Percentiles rank a stretch among this genome's conserved stretches.
phyloP scores from a whole-genome alignment of 805 yeast species.

The Dipodascopsis uninucleata region DNA sequence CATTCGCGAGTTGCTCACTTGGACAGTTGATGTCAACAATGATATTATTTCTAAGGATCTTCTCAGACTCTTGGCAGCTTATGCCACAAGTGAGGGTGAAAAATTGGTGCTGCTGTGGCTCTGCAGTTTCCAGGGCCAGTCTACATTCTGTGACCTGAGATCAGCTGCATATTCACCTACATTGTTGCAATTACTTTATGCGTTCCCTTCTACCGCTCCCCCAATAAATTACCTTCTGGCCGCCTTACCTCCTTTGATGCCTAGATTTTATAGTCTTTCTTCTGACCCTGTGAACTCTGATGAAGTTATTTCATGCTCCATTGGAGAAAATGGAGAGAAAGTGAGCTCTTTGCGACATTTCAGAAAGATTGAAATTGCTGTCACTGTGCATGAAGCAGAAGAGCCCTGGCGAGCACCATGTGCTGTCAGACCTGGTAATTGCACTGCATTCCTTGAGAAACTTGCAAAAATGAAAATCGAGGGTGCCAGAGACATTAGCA shows the following conservation, averaged over 20 bases:
- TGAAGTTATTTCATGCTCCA: slow-evolving; percentile 32
- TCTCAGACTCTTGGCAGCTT: slow-evolving; percentile 28
- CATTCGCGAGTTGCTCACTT: slow-evolving; percentile 28
- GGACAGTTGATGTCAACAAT: slow-evolving; percentile 31
- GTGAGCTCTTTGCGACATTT: not conserved
- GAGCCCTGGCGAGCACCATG: slow-evolving; percentile 26
- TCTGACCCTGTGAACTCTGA: slow-evolving; percentile 44
- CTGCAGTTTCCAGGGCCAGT: slow-evolving; percentile 28
- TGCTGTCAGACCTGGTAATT: slow-evolving; percentile 25
- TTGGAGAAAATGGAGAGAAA: slow-evolving; percentile 4
- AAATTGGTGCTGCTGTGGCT: slow-evolving; percentile 26
- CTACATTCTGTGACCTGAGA: slow-evolving; percentile 27
- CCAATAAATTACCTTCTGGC: slow-evolving; percentile 66
- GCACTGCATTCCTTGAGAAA: slow-evolving; percentile 29
- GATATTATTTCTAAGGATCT: slow-evolving; percentile 28
- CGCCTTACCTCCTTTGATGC: slow-evolving; percentile 66
- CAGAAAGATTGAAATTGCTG: slow-evolving; percentile 30
- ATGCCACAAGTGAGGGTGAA: slow-evolving; percentile 22
- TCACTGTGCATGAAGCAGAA: slow-evolving; percentile 30
- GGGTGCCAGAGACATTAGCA: slow-evolving; percentile 15
- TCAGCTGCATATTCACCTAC: slow-evolving; percentile 35
- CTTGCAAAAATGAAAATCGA: slow-evolving; percentile 14
- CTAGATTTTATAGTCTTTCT: slow-evolving; percentile 73
- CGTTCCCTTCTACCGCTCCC: slow-evolving; percentile 61
- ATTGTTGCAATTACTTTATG: slow-evolving; percentile 66